Base-by-base conservation (phyloP, 768 basidiomycete genomes). In the Pulveroboletus frians region DNA sequence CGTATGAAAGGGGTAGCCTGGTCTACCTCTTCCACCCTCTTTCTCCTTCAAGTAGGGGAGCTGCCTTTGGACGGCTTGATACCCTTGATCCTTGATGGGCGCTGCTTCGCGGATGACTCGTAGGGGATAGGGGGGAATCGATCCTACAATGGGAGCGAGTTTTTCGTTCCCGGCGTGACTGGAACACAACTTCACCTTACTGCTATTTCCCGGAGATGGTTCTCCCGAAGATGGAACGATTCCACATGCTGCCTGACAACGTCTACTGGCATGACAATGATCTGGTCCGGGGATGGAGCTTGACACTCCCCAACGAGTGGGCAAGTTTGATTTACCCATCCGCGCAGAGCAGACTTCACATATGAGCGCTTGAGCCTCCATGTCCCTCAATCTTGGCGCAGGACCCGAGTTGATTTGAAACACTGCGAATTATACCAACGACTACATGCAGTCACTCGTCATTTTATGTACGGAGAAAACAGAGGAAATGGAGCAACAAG, bases 401-500 rank as follows among this genome's bases (percentile, higher is more conserved):
- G 6, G 21, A 21, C 21, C 31, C 34, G 14, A 37, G 18, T 55
- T 4, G 50, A 56, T 56, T 56, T 51, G 49, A 50, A 50, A 45
- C 50, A 58, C 30, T 37, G 32, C 39, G 38, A 48, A 58, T 49
- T 43, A 54, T 53, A 62, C 52, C 59, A 31, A 42, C 61, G 39
- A 56, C 59, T 58, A 64, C 53, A 58, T 51, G 52, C 37, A 38
- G 50, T 42, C 34, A 58, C 49, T 47, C 39, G 46, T 51, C 46
- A 39, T 41, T 39, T 50, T 9, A 20, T 10, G 43, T 45, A 43
- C 9, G 8, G 39, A 41, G 8, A 36, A 17, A 8, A 15, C 17
- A 30, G 23, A 14, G 31, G 37, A 60, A 35, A 56, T 50, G 18
- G 38, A 52, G 58, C 43, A 47, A 43, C 31, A 40, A 43, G 23